These are phyloP conservation scores for Cornus controversa DNA, from an alignment of 148 eudicot genomes.

Conservation along the genomic window DNA sequence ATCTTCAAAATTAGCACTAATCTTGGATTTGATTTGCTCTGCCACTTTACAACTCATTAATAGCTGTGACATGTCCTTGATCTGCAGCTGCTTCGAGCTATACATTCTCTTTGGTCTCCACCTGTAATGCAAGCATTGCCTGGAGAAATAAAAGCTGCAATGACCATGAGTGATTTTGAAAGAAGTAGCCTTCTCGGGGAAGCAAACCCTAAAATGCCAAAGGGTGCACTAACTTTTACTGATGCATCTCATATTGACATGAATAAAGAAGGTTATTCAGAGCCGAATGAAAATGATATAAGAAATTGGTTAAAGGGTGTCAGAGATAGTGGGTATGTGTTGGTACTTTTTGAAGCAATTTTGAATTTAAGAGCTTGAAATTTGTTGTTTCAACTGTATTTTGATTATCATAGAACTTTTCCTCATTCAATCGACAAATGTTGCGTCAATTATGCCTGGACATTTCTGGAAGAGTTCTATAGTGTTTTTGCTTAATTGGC, in stretches of 20 bases:
- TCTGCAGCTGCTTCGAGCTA: slow-evolving; percentile 82
- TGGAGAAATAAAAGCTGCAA: slow-evolving; percentile 84
- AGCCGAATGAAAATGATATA: slow-evolving; percentile 74
- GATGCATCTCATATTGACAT: slow-evolving; percentile 66
- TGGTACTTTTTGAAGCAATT: not conserved
- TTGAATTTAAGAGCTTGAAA: slow-evolving; percentile 2
- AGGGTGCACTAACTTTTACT: slow-evolving; percentile 57
- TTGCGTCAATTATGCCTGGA: not conserved
- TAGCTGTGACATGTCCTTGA: slow-evolving; percentile 11
- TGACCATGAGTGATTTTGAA: slow-evolving; percentile 83
- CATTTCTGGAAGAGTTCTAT: not conserved
- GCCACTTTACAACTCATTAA: not conserved
- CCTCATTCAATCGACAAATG: not conserved
- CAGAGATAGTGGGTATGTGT: slow-evolving; percentile 93
- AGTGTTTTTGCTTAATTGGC: not conserved
- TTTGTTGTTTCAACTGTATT: not conserved
- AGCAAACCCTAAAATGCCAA: slow-evolving; percentile 61
- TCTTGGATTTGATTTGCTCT: not conserved
- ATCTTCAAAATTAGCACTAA: not conserved
- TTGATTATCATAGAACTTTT: not conserved
- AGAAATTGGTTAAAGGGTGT: slow-evolving; percentile 95
- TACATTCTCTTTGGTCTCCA: slow-evolving; percentile 98
- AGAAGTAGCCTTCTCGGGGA: slow-evolving; percentile 81
- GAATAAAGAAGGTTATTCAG: slow-evolving; percentile 66
- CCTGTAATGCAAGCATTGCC: slow-evolving; percentile 73